These are phyloP conservation scores for Wallacemonas sp. DNA, from an alignment of 208 protist species.

Conservation along the genomic window DNA sequence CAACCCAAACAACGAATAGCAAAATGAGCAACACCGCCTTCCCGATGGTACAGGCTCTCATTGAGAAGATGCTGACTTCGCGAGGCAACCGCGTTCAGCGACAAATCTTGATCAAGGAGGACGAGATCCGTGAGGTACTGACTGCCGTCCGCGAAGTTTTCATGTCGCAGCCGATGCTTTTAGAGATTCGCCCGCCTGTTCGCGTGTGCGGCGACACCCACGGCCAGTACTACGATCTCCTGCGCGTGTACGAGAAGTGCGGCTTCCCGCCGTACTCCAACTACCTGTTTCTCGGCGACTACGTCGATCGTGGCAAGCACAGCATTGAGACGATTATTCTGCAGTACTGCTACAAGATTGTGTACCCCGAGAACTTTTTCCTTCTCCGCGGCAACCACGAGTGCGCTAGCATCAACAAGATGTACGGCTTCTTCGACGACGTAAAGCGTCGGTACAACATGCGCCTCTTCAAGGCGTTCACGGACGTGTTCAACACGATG, in stretches of 20 bases:
- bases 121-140: slow-evolving; percentile 81
- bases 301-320: slow-evolving; percentile 97
- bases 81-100: slow-evolving; percentile 59
- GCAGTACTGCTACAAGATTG: slow-evolving; percentile 94
- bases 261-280: slow-evolving; percentile 97
- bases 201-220: slow-evolving; percentile 97
- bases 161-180: slow-evolving; percentile 87
- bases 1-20: too few relatives aligned
- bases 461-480: slow-evolving; percentile 98
- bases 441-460: slow-evolving; percentile 95
- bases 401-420: slow-evolving; percentile 97
- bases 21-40: slow-evolving; percentile 23
- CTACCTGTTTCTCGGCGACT: slow-evolving; percentile 98
- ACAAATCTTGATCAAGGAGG: slow-evolving; percentile 78
- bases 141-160: slow-evolving; percentile 83
- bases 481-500: slow-evolving; percentile 98
- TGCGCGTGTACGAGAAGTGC: slow-evolving; percentile 98
- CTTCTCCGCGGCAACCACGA: slow-evolving; percentile 98
- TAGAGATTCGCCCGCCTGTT: slow-evolving; percentile 88
- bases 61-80: slow-evolving; percentile 56
- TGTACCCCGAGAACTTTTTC: slow-evolving; percentile 98
- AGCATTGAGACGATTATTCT: slow-evolving; percentile 91
- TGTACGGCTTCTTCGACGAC: slow-evolving; percentile 99
- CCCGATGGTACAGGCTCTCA: slow-evolving; percentile 51
- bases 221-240: slow-evolving; percentile 98